phyloP scores from a whole-genome alignment of 2,329 filamentous ascomycete genomes.

The Cladophialophora exuberans region DNA sequence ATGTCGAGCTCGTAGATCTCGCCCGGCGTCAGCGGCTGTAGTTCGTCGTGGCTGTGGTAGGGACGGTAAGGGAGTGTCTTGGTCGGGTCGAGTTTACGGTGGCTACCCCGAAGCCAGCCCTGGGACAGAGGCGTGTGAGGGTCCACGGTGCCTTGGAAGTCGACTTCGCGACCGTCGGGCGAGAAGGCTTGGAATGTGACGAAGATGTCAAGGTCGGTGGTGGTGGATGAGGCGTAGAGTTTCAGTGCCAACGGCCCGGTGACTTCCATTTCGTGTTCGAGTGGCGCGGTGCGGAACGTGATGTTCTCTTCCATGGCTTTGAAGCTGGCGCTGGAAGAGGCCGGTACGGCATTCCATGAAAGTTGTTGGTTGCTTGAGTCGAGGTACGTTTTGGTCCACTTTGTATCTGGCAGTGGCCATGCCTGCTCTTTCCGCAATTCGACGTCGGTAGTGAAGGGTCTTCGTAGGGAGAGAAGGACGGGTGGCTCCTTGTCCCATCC shows the following conservation, averaged over 20 bases:
- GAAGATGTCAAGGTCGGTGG: constrained; percentile 9
- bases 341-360: neutral
- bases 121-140: constrained; percentile 18
- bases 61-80: constrained; percentile 10
- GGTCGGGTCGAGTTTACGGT: constrained; percentile 8
- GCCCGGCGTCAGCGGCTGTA: constrained; percentile 7
- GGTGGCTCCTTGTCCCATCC: constrained; percentile 10
- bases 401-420: constrained; percentile 12
- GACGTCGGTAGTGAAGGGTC: constrained; percentile 1
- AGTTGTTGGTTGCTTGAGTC: neutral
- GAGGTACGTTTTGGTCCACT: constrained; percentile 14
- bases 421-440: neutral
- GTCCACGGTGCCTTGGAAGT: constrained; percentile 14
- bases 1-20: constrained; percentile 14
- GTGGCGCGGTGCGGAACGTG: constrained; percentile 7
- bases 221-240: constrained; percentile 4
- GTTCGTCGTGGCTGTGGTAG: constrained; percentile 17
- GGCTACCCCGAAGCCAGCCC: constrained; percentile 12
- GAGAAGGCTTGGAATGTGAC: constrained; percentile 16
- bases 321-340: neutral
- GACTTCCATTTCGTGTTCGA: constrained; percentile 8
- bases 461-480: constrained; percentile 1
- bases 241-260: constrained; percentile 11
- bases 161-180: constrained; percentile 12
- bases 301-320: neutral